These are phyloP conservation scores for Nothophytophthora sp. DNA, from an alignment of 352 stramenopile species.

Conservation along the genomic window DNA sequence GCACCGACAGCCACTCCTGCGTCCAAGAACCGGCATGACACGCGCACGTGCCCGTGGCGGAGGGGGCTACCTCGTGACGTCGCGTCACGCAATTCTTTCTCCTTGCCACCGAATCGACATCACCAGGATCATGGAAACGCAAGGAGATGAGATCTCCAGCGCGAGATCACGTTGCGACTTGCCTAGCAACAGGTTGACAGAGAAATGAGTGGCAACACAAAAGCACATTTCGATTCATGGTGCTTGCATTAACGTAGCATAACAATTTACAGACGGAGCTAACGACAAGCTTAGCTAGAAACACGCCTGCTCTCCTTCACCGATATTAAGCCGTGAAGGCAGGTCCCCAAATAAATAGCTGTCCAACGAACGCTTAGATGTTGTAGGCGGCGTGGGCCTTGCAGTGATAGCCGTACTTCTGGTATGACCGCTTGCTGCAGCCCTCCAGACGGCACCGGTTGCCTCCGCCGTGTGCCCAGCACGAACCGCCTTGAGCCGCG, in stretches of 20 bases:
- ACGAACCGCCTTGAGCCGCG: slow-evolving; percentile 64
- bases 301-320: too few species aligned
- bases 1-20: background rate
- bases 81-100: too few species aligned
- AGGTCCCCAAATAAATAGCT: slow-evolving; percentile 32
- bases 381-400: slow-evolving; percentile 50
- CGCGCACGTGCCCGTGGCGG: too few species aligned
- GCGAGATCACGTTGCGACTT: too few species aligned
- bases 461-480: slow-evolving; percentile 79
- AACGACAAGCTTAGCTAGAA: too few species aligned
- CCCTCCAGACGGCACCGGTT: slow-evolving; percentile 67
- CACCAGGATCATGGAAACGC: too few species aligned
- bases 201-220: too few species aligned
- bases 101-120: too few species aligned
- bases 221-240: too few species aligned
- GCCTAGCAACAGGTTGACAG: too few species aligned
- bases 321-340: too few species aligned
- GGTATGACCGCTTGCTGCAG: slow-evolving; percentile 73
- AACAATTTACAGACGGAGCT: slow-evolving; percentile 16
- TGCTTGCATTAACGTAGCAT: slow-evolving; percentile 14
- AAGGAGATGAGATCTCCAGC: too few species aligned
- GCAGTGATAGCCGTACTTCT: slow-evolving; percentile 78
- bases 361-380: slow-evolving; percentile 9
- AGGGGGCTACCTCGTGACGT: background rate
- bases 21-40: slow-evolving; percentile 6